phyloP scores from a whole-genome alignment of 352 stramenopile genomes.

The Globisporangium spinosum region DNA sequence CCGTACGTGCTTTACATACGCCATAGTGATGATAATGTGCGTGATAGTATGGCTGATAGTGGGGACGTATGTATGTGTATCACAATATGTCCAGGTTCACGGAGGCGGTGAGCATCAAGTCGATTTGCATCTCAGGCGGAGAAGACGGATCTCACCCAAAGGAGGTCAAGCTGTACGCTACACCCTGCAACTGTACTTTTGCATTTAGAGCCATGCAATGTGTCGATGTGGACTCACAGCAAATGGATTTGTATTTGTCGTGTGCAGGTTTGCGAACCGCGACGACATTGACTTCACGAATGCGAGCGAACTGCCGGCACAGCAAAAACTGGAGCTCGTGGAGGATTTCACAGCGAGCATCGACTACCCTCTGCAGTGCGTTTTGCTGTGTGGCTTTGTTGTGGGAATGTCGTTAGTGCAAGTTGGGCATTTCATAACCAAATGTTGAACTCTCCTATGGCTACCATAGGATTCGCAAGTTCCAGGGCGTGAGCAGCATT shows the following conservation, averaged over 20 bases:
- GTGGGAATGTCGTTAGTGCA: background rate
- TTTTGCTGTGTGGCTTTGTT: background rate
- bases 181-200: background rate
- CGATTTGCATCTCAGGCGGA: constrained; percentile 81
- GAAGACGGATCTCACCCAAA: constrained; percentile 80
- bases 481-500: constrained; percentile 80
- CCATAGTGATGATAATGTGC: background rate
- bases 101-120: constrained; percentile 86
- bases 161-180: constrained; percentile 64
- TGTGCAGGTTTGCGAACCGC: constrained; percentile 63
- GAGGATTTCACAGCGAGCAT: constrained; percentile 62
- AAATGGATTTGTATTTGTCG: constrained; percentile 2
- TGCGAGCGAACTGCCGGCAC: constrained; percentile 62
- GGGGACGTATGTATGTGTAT: background rate
- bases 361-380: constrained; percentile 79
- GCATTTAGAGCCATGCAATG: background rate
- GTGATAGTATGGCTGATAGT: background rate
- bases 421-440: background rate
- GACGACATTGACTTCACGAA: constrained; percentile 88
- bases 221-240: background rate
- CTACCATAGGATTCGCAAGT: constrained; percentile 66
- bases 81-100: constrained; percentile 50
- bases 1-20: constrained; percentile 27
- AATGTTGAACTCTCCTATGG: background rate
- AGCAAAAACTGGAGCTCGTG: constrained; percentile 73